phyloP scores from a whole-genome alignment of 2,329 filamentous ascomycete genomes.

The Trichoderma atrobrunneum region DNA sequence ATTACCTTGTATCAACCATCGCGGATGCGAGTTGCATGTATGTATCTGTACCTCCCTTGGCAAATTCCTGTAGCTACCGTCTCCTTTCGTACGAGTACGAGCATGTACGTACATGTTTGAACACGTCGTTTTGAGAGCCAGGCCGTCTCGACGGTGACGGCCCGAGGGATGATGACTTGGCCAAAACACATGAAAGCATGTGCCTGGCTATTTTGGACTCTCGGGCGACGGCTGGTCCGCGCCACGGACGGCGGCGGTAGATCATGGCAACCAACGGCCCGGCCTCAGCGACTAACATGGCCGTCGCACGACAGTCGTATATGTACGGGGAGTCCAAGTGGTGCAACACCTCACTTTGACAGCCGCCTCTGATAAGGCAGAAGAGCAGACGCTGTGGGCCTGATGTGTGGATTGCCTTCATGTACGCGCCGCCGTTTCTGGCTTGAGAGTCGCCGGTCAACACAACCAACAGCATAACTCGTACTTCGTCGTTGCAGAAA shows the following conservation, averaged over 20 bases:
- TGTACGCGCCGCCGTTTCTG: background rate
- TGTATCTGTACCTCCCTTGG: background rate
- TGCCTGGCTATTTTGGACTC: background rate
- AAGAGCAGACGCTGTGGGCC: background rate
- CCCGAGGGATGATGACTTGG: background rate
- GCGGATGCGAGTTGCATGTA: background rate
- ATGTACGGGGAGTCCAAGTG: background rate
- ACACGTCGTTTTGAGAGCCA: background rate
- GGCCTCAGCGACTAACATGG: background rate
- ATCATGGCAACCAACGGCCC: conserved; percentile 13
- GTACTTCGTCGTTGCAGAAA: background rate
- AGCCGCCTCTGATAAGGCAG: background rate
- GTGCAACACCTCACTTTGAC: background rate
- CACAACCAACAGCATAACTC: background rate
- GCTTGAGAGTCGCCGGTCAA: background rate
- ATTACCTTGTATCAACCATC: background rate
- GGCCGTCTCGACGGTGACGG: background rate
- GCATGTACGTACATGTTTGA: background rate
- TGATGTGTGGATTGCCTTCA: background rate
- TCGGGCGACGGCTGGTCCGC: conserved; percentile 6
- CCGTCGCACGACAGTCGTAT: conserved; percentile 11
- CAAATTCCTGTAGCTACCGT: background rate
- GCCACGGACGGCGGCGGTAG: conserved; percentile 17
- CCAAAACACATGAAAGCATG: background rate
- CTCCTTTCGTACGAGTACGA: background rate